Conservation (phyloP, 352 stramenopile genomes). For the Phytophthora cajani region DNA sequence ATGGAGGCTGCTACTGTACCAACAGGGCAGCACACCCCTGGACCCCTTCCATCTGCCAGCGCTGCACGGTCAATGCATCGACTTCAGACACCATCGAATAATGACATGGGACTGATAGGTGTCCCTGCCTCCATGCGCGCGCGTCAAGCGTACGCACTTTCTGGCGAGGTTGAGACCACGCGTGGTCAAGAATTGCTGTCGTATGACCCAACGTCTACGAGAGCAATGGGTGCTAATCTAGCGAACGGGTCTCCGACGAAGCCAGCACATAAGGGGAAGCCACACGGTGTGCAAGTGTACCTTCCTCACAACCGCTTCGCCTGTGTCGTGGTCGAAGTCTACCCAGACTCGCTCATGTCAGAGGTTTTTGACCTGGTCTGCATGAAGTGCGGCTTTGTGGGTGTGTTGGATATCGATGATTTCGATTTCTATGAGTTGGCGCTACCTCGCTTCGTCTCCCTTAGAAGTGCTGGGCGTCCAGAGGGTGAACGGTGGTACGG, state of each 20-base stretch:
- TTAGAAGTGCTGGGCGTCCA: constrained; percentile 81
- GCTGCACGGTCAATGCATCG: constrained; percentile 69
- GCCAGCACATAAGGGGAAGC: constrained; percentile 38
- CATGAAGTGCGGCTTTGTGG: constrained; percentile 76
- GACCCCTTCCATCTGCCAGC: constrained; percentile 57
- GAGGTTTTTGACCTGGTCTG: constrained; percentile 84
- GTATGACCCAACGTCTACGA: constrained; percentile 70
- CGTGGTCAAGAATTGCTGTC: constrained; percentile 62
- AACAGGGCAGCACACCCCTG: constrained; percentile 39
- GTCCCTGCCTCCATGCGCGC: constrained; percentile 48
- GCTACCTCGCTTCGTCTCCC: constrained; percentile 85
- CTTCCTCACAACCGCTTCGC: constrained; percentile 88
- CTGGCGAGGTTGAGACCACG: constrained; percentile 58
- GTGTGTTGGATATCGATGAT: constrained; percentile 75
- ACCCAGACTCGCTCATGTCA: constrained; percentile 58
- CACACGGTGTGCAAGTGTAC: constrained; percentile 77
- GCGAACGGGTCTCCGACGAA: constrained; percentile 58
- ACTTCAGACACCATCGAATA: constrained; percentile 68
- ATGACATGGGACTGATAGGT: constrained; percentile 39
- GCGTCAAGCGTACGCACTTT: constrained; percentile 54
- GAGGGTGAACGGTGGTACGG: constrained; percentile 89
- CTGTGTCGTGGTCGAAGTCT: constrained; percentile 76
- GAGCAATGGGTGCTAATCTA: constrained; percentile 50
- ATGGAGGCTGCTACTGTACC: constrained; percentile 46
- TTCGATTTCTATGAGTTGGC: constrained; percentile 88